These are phyloP conservation scores for Dryadomyces quercus-mongolicae DNA, from an alignment of 2,329 filamentous ascomycete genomes.

Conservation along the genomic window DNA sequence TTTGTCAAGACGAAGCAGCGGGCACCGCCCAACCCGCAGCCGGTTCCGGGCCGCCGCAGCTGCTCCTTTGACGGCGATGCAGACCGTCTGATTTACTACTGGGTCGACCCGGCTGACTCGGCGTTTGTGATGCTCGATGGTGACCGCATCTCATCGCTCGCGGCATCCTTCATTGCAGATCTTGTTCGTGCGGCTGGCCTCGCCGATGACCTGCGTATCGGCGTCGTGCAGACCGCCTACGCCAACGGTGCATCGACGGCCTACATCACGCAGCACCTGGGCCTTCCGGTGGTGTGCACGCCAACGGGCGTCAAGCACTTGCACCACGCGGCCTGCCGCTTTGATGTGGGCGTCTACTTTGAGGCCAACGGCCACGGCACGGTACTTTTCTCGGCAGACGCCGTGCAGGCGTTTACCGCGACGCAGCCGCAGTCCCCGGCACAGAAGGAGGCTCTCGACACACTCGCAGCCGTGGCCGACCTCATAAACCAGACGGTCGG, in stretches of 20 bases:
- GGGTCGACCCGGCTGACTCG: constrained; percentile 64
- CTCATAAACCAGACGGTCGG: constrained; percentile 98
- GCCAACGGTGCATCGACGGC: constrained; percentile 91
- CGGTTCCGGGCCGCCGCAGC: constrained; percentile 62
- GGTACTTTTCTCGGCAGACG: constrained; percentile 81
- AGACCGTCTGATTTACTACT: constrained; percentile 93
- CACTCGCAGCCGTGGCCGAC: constrained; percentile 69
- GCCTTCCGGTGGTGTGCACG: constrained; percentile 84
- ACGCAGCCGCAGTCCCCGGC: constrained; percentile 81
- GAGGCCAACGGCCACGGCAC: constrained; percentile 98
- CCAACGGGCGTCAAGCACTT: constrained; percentile 95
- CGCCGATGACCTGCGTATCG: constrained; percentile 70
- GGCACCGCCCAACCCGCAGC: constrained; percentile 72
- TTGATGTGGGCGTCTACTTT: constrained; percentile 95
- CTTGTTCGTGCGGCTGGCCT: constrained; percentile 72
- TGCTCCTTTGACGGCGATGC: constrained; percentile 93
- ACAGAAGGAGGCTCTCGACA: constrained; percentile 80
- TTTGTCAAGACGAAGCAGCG: constrained; percentile 96
- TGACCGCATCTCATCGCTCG: constrained; percentile 90
- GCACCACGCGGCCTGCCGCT: constrained; percentile 90
- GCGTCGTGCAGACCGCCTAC: constrained; percentile 94
- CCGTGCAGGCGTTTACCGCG: constrained; percentile 64
- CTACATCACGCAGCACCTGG: constrained; percentile 79
- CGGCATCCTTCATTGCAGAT: constrained; percentile 89
- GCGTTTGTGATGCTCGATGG: constrained; percentile 90